Percentiles rank a stretch among this genome's conserved stretches.
phyloP scores from a whole-genome alignment of 2,329 filamentous ascomycete species.

The Fusarium albosuccineum region DNA sequence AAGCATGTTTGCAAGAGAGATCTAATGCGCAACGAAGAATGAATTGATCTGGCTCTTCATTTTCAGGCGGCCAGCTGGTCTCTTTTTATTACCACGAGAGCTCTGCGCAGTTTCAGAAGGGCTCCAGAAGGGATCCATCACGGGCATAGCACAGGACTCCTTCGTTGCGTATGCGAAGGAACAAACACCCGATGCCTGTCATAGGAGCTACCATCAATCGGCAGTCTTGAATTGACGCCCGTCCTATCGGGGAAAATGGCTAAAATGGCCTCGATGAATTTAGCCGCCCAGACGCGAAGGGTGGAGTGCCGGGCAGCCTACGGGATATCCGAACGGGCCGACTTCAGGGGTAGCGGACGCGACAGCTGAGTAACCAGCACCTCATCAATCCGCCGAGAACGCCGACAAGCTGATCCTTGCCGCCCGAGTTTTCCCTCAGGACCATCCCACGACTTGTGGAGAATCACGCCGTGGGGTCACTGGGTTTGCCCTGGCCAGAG shows the following conservation, averaged over 20 bases:
- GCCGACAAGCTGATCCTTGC: slow-evolving; percentile 17
- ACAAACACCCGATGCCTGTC: slow-evolving; percentile 1
- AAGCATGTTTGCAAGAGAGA: slow-evolving; percentile 19
- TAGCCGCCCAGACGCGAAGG: slow-evolving; percentile 18
- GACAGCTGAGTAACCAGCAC: background rate
- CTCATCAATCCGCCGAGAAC: slow-evolving; percentile 20
- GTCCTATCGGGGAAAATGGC: slow-evolving; percentile 29
- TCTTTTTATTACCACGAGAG: slow-evolving; percentile 12
- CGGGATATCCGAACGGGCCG: slow-evolving; percentile 17
- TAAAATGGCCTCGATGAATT: slow-evolving; percentile 20
- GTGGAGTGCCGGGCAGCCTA: slow-evolving; percentile 8
- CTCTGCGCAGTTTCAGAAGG: background rate
- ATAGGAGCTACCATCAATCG: background rate
- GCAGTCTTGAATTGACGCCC: background rate
- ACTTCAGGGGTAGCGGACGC: background rate
- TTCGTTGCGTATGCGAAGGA: slow-evolving; percentile 1
- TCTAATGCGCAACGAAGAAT: background rate
- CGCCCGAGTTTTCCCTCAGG: background rate
- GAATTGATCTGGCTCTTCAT: background rate
- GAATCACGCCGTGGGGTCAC: slow-evolving; percentile 20
- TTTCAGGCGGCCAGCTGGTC: background rate
- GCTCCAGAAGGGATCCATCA: slow-evolving; percentile 8
- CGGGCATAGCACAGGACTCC: slow-evolving; percentile 5
- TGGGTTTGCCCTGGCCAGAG: background rate
- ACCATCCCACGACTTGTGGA: slow-evolving; percentile 14